Evolutionary conservation across 352 stramenopile genomes (phyloP).

Genomic region (Phytophthora citricola): DNA sequence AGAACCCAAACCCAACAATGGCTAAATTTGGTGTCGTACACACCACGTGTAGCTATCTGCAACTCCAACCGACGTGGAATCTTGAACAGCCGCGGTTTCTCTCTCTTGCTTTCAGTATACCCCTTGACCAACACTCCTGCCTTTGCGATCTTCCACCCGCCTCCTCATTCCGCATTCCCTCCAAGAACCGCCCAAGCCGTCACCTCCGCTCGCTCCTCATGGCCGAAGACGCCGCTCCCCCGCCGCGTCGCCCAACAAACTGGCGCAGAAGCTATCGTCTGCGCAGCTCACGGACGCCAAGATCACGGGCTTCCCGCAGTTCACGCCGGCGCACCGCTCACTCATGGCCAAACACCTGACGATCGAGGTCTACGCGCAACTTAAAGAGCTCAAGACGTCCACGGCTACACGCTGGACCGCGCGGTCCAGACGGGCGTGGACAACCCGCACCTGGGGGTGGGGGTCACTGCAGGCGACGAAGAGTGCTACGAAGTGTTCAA

Average conservation of each 20-base stretch:
- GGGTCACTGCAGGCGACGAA: conserved; percentile 81
- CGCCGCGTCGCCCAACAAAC: conserved; percentile 69
- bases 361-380: conserved; percentile 69
- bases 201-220: conserved; percentile 20
- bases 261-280: conserved; percentile 82
- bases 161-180: conserved; percentile 26
- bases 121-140: too few species aligned
- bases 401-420: conserved; percentile 83
- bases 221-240: conserved; percentile 38
- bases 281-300: conserved; percentile 75
- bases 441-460: conserved; percentile 74
- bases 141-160: conserved; percentile 19
- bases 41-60: too few species aligned
- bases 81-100: conserved; percentile 16
- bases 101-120: conserved; percentile 12
- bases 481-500: conserved; percentile 87
- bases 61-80: neutral
- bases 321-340: conserved; percentile 79
- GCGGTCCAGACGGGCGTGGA: conserved; percentile 82
- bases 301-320: conserved; percentile 70
- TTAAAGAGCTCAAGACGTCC: conserved; percentile 72
- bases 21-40: too few species aligned
- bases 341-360: conserved; percentile 86
- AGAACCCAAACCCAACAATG: too few species aligned
- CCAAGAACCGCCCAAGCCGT: conserved; percentile 12